Conservation (phyloP, 306 rosid species). For the Elaeagnus macrophylla region DNA sequence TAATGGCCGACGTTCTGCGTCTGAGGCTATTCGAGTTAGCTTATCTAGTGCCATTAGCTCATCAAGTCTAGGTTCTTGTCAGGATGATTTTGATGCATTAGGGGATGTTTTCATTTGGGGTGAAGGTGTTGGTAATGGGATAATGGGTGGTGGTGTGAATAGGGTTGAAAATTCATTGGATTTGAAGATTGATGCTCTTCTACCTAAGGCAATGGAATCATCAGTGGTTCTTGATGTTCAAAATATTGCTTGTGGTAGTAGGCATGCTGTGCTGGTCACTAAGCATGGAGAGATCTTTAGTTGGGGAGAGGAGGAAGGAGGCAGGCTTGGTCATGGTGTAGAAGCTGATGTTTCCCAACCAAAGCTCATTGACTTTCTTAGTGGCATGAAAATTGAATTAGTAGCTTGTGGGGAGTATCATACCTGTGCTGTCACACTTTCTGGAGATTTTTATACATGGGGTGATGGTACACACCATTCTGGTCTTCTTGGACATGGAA, state of each 20-base stretch:
- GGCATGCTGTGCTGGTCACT: slow-evolving; percentile 72
- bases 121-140: slow-evolving; percentile 63
- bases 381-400: slow-evolving; percentile 59
- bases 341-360: slow-evolving; percentile 76
- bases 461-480: slow-evolving; percentile 71
- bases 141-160: slow-evolving; percentile 59
- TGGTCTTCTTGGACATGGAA: slow-evolving; percentile 82
- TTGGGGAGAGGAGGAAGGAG: slow-evolving; percentile 96
- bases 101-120: slow-evolving; percentile 91
- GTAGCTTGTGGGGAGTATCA: slow-evolving; percentile 96
- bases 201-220: slow-evolving; percentile 83
- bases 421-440: slow-evolving; percentile 77
- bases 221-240: slow-evolving; percentile 78
- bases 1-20: slow-evolving; percentile 56
- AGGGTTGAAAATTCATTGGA: slow-evolving; percentile 46
- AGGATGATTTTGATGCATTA: slow-evolving; percentile 68
- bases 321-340: slow-evolving; percentile 94
- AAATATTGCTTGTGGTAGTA: slow-evolving; percentile 73
- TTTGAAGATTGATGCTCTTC: slow-evolving; percentile 61
- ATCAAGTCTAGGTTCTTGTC: slow-evolving; percentile 83
- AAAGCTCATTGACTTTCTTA: slow-evolving; percentile 57
- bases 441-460: slow-evolving; percentile 95
- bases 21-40: slow-evolving; percentile 73
- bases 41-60: slow-evolving; percentile 91
- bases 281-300: slow-evolving; percentile 87